Percentiles rank a stretch among this genome's conserved stretches.
phyloP scores from a whole-genome alignment of 768 basidiomycete species.

The Tephrocybe sp. region DNA sequence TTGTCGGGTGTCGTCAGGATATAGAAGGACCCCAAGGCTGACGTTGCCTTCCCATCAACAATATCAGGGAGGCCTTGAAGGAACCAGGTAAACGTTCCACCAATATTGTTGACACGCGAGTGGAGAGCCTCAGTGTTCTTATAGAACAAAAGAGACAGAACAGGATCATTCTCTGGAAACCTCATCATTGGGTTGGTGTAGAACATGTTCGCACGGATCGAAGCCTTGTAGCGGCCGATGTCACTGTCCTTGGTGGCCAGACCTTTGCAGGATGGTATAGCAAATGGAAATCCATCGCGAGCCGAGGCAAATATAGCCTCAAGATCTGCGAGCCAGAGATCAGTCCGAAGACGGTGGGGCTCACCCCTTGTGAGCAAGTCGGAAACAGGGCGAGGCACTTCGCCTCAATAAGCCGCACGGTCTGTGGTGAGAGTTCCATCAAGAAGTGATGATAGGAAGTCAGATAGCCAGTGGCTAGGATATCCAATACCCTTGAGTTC shows the following conservation, averaged over 20 bases:
- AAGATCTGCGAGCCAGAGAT: constrained; percentile 28
- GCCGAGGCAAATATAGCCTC: constrained; percentile 24
- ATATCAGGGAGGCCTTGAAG: constrained; percentile 8
- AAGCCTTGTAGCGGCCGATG: constrained; percentile 23
- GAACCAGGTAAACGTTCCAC: constrained; percentile 1
- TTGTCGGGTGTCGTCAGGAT: constrained; percentile 15
- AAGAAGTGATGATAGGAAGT: constrained; percentile 28
- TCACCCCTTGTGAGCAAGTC: constrained; percentile 19
- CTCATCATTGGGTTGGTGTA: constrained; percentile 7
- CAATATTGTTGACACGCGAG: background rate
- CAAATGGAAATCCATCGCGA: constrained; percentile 21
- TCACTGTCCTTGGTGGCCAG: constrained; percentile 18
- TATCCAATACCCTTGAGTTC: constrained; percentile 33
- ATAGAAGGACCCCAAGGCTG: constrained; percentile 11
- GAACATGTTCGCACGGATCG: constrained; percentile 16
- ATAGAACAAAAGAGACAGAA: constrained; percentile 18
- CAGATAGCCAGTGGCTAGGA: constrained; percentile 36
- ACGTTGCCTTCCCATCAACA: constrained; percentile 10
- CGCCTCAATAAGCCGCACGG: constrained; percentile 23
- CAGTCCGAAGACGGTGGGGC: constrained; percentile 23
- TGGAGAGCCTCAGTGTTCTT: constrained; percentile 6
- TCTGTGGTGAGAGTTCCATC: constrained; percentile 25
- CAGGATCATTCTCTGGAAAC: constrained; percentile 18
- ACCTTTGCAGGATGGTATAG: constrained; percentile 19
- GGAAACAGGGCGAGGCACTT: constrained; percentile 26